phyloP scores from a whole-genome alignment of 164 flowering plant genomes.

The Stephania japonica region DNA sequence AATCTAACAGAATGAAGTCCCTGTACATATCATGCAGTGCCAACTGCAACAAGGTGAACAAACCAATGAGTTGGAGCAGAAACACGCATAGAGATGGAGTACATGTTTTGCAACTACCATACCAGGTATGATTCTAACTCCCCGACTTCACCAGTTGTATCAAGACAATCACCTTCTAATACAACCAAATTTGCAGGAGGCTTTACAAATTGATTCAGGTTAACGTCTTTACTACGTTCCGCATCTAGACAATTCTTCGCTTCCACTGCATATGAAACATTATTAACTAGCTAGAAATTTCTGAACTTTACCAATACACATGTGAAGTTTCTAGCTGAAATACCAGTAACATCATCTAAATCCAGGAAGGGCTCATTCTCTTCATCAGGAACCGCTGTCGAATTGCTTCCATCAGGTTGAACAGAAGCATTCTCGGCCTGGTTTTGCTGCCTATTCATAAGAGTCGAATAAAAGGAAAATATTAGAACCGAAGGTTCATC shows the following conservation, averaged over 20 bases:
- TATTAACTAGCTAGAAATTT: slow-evolving; percentile 5
- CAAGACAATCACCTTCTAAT: slow-evolving; percentile 93
- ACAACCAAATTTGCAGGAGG: slow-evolving; percentile 92
- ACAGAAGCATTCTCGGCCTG: slow-evolving; percentile 35
- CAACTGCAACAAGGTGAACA: slow-evolving; percentile 46
- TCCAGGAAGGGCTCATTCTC: slow-evolving; percentile 62
- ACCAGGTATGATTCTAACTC: slow-evolving; percentile 94
- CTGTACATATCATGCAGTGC: slow-evolving; percentile 63
- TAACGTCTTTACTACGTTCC: slow-evolving; percentile 28
- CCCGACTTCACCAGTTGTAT: slow-evolving; percentile 62
- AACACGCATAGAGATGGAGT: background rate
- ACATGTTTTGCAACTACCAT: slow-evolving; percentile 10
- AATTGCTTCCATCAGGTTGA: slow-evolving; percentile 32
- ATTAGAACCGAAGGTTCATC: background rate
- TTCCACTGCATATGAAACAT: slow-evolving; percentile 58
- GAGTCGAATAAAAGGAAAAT: background rate
- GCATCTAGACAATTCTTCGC: slow-evolving; percentile 51
- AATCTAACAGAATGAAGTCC: slow-evolving; percentile 85
- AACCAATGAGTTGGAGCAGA: background rate
- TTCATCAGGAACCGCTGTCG: slow-evolving; percentile 37
- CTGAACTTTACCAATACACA: background rate
- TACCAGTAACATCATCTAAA: slow-evolving; percentile 80
- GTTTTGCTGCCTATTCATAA: slow-evolving; percentile 44
- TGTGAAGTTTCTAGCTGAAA: background rate
- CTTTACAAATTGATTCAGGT: slow-evolving; percentile 46